Percentiles rank a stretch among this genome's conserved stretches.
Conservation (phyloP, 2,329 filamentous ascomycete genomes). For the Fonsecaea multimorphosa region DNA sequence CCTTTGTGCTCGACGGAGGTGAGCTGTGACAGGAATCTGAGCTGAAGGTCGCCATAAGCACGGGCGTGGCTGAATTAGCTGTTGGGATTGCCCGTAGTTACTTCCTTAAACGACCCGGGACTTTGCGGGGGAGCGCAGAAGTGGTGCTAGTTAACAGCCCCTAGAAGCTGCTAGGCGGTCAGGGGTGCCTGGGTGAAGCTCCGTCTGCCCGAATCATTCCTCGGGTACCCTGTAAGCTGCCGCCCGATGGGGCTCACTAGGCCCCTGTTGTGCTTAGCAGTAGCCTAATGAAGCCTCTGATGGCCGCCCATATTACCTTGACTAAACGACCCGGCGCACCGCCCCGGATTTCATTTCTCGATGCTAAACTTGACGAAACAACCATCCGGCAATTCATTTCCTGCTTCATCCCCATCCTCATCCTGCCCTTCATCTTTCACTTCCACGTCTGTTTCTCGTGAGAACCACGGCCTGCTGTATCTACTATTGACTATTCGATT, state of each 20-base stretch:
- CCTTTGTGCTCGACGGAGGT: neutral
- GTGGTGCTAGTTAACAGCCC: neutral
- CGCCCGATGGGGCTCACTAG: neutral
- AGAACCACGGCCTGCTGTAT: neutral
- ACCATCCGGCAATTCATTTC: neutral
- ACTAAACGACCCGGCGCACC: neutral
- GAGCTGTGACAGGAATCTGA: neutral
- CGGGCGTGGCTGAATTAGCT: neutral
- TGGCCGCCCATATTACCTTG: neutral
- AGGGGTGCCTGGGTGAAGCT: neutral
- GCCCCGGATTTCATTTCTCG: slow-evolving; percentile 3
- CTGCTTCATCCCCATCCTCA: neutral
- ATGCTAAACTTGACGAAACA: neutral
- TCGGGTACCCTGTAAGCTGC: slow-evolving; percentile 1
- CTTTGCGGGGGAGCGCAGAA: neutral
- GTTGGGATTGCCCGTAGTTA: neutral
- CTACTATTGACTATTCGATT: neutral
- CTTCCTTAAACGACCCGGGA: neutral
- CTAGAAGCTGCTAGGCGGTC: neutral
- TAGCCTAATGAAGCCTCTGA: neutral
- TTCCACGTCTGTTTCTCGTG: neutral
- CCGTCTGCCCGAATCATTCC: neutral
- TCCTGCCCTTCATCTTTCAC: neutral
- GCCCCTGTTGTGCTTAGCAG: neutral
- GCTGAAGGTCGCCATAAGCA: neutral